These are phyloP conservation scores for Trichoderma sp. DNA, from an alignment of 2,329 filamentous ascomycete species.

Conservation along the genomic window DNA sequence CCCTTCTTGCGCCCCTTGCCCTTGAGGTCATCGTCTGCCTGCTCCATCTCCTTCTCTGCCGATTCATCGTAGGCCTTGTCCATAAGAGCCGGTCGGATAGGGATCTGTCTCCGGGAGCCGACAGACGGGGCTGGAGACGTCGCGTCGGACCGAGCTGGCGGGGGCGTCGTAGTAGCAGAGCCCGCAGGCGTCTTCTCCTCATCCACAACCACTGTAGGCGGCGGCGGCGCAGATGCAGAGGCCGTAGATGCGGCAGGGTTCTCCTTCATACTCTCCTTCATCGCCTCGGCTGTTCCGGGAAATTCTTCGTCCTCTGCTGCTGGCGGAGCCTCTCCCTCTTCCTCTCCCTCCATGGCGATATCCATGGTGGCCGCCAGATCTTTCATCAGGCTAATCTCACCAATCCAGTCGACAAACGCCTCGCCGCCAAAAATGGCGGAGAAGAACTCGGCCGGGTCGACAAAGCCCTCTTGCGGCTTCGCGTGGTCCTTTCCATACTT, in stretches of 20 bases:
- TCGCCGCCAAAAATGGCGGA: conserved; percentile 97
- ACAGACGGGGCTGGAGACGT: conserved; percentile 47
- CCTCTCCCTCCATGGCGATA: conserved; percentile 79
- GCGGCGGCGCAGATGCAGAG: conserved; percentile 28
- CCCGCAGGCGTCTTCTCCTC: conserved; percentile 39
- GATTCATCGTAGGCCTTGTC: conserved; percentile 74
- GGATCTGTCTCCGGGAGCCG: conserved; percentile 58
- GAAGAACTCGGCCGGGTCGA: conserved; percentile 97
- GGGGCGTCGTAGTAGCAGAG: conserved; percentile 30
- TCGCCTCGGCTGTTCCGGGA: conserved; percentile 58
- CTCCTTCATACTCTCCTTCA: conserved; percentile 56
- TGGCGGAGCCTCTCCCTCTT: conserved; percentile 52
- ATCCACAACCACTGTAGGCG: conserved; percentile 45
- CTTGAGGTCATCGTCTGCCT: conserved; percentile 56
- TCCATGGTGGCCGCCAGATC: conserved; percentile 98
- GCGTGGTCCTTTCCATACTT: conserved; percentile 96
- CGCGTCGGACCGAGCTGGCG: conserved; percentile 38
- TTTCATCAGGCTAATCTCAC: conserved; percentile 98
- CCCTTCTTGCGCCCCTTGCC: conserved; percentile 79
- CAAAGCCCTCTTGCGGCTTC: conserved; percentile 87
- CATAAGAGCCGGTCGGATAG: conserved; percentile 82
- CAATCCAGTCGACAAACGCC: conserved; percentile 93
- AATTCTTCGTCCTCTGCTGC: conserved; percentile 56
- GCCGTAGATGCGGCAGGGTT: conserved; percentile 19
- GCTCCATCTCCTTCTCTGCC: conserved; percentile 55